phyloP scores from a whole-genome alignment of 1,284 basidiomycete genomes.

The Ceratobasidium sp. region DNA sequence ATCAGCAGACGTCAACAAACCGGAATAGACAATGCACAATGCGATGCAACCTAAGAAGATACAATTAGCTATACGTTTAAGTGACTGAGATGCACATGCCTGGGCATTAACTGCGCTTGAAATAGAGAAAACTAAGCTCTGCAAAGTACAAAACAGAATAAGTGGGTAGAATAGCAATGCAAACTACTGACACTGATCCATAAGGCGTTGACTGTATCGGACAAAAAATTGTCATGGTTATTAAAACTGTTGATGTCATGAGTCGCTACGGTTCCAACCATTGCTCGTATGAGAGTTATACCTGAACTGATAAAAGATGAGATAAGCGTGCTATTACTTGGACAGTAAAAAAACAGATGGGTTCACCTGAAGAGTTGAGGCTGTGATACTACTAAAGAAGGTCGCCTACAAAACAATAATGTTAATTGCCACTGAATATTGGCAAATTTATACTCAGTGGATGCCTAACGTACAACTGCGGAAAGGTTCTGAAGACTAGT shows the following conservation, averaged over 20 bases:
- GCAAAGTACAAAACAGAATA: background rate
- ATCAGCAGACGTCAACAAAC: background rate
- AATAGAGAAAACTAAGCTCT: constrained; percentile 72
- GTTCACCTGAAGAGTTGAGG: background rate
- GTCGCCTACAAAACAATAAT: constrained; percentile 58
- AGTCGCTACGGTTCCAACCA: background rate
- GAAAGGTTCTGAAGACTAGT: constrained; percentile 73
- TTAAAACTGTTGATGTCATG: constrained; percentile 3
- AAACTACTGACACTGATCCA: constrained; percentile 64
- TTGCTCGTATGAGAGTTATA: background rate
- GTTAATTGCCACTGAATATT: background rate
- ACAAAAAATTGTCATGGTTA: background rate
- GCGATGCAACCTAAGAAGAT: constrained; percentile 43
- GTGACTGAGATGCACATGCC: constrained; percentile 53
- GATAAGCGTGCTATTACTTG: too few relatives aligned
- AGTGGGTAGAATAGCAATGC: background rate
- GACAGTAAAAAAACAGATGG: too few relatives aligned
- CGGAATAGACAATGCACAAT: constrained; percentile 31
- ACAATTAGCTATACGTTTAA: background rate
- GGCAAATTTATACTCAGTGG: background rate
- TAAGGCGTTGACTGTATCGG: constrained; percentile 67
- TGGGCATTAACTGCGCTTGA: constrained; percentile 78
- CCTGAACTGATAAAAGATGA: background rate
- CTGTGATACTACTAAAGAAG: constrained; percentile 79
- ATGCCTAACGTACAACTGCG: constrained; percentile 59